These are phyloP conservation scores for Chlorella ohadii DNA, from an alignment of 139 green algal genomes.

Conservation along the genomic window DNA sequence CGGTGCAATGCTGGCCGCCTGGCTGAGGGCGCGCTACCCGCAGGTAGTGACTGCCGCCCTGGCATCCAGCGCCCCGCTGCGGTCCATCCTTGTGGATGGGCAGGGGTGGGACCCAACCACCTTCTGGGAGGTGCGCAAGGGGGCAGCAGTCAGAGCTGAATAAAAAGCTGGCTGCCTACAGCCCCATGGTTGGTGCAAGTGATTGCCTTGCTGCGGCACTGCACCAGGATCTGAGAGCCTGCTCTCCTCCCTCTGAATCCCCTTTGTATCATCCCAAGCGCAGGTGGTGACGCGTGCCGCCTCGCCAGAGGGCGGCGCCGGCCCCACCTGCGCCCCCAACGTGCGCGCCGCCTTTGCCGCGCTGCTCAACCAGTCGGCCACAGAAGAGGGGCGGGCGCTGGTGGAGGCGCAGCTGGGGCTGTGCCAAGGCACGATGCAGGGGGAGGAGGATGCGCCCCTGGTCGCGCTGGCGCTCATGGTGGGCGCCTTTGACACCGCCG, in stretches of 20 bases:
- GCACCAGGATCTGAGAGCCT: too few relatives aligned
- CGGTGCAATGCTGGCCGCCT: slow-evolving; percentile 89
- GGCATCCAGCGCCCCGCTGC: slow-evolving; percentile 79
- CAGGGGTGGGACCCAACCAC: slow-evolving; percentile 47
- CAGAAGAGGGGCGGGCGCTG: slow-evolving; percentile 1
- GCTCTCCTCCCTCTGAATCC: too few relatives aligned
- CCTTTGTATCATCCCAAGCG: slow-evolving; percentile 11
- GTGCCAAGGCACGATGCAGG: not conserved
- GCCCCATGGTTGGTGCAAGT: too few relatives aligned
- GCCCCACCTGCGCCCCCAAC: slow-evolving; percentile 49
- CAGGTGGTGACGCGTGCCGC: slow-evolving; percentile 71
- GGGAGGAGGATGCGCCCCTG: not conserved
- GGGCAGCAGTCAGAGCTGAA: not conserved
- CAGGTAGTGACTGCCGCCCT: slow-evolving; percentile 70
- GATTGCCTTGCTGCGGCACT: too few relatives aligned
- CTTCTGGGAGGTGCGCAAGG: slow-evolving; percentile 65
- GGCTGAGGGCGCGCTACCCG: slow-evolving; percentile 87
- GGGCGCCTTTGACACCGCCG: slow-evolving; percentile 72
- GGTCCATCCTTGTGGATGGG: slow-evolving; percentile 43
- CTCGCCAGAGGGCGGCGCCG: slow-evolving; percentile 47
- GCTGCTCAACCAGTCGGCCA: slow-evolving; percentile 55
- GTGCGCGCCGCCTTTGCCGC: slow-evolving; percentile 49
- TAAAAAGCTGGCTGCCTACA: too few relatives aligned
- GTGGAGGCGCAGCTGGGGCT: slow-evolving; percentile 22
- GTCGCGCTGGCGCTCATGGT: slow-evolving; percentile 48